Percentiles rank a stretch among this genome's conserved stretches.
Evolutionary conservation across 192 early-diverging fungal genomes (phyloP).

Genomic region (Entomortierella beljakovae): DNA sequence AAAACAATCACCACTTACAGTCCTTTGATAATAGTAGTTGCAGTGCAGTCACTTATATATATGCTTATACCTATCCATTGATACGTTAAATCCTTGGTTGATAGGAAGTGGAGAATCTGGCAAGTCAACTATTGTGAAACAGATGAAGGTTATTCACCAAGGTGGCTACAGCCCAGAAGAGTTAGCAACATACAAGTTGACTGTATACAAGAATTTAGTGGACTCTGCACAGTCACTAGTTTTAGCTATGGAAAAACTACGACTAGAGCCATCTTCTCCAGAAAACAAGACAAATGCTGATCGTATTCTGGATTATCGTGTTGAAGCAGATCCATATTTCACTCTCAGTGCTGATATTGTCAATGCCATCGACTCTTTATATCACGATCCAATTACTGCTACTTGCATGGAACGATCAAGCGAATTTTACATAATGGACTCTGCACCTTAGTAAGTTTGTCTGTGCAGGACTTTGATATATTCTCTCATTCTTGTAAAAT

Average conservation of each 20-base stretch:
- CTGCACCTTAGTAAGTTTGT: conserved; percentile 83
- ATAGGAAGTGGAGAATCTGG: conserved; percentile 93
- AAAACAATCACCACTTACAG: conserved; percentile 10
- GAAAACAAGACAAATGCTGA: conserved; percentile 60
- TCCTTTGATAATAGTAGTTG: too few species aligned
- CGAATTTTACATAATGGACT: conserved; percentile 93
- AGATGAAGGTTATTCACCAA: conserved; percentile 98
- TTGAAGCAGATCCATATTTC: conserved; percentile 65
- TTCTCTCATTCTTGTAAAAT: neutral
- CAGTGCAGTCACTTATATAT: neutral
- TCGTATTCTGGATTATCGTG: conserved; percentile 57
- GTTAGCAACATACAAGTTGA: conserved; percentile 76
- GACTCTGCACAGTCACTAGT: conserved; percentile 86
- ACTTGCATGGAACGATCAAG: conserved; percentile 76
- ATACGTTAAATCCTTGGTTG: neutral
- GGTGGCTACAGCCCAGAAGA: conserved; percentile 90
- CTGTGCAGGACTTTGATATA: neutral
- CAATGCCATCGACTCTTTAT: conserved; percentile 76
- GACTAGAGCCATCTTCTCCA: conserved; percentile 62
- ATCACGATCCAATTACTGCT: conserved; percentile 76
- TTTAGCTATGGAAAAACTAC: conserved; percentile 73
- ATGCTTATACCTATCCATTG: neutral
- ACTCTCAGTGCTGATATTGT: conserved; percentile 75
- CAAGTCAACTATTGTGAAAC: conserved; percentile 96
- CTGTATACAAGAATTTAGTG: conserved; percentile 88